These are phyloP conservation scores for Chrysoporthe puriensis DNA, from an alignment of 2,329 filamentous ascomycete species.

Conservation along the genomic window DNA sequence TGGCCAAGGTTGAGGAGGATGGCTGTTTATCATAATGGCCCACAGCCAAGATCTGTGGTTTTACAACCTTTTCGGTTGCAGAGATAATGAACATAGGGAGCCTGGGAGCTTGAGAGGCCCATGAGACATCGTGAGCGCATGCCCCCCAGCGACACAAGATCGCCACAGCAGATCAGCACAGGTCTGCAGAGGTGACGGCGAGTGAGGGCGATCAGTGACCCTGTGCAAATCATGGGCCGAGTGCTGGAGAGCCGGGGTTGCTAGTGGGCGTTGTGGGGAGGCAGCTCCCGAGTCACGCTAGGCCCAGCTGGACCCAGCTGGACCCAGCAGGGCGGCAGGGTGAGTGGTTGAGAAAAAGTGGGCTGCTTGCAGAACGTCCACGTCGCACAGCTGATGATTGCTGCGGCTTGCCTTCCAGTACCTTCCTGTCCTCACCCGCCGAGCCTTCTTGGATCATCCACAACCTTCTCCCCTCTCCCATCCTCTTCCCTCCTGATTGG, in stretches of 20 bases:
- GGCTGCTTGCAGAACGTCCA: constrained; percentile 23
- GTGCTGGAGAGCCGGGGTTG: background rate
- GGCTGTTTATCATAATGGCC: too few relatives aligned
- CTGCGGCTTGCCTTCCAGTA: constrained; percentile 3
- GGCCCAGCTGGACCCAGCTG: constrained; percentile 17
- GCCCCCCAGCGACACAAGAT: too few relatives aligned
- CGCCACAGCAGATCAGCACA: too few relatives aligned
- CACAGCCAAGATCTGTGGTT: background rate
- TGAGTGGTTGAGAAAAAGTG: constrained; percentile 4
- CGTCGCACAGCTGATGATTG: constrained; percentile 22
- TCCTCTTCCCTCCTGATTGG: constrained; percentile 22
- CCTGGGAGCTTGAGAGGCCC: too few relatives aligned
- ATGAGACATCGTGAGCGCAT: too few relatives aligned
- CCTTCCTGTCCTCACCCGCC: constrained; percentile 15
- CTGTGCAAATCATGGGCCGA: background rate
- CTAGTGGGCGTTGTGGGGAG: background rate
- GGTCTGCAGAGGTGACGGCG: too few relatives aligned
- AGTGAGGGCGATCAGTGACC: background rate
- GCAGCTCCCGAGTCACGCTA: constrained; percentile 13
- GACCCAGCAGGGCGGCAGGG: background rate
- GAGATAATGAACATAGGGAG: too few relatives aligned
- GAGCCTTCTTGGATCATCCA: constrained; percentile 16
- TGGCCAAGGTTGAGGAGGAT: background rate
- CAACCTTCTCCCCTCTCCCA: constrained; percentile 4
- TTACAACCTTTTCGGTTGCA: background rate